Base-by-base conservation (phyloP, 2,329 filamentous ascomycete genomes). In the Penicillium glabrum region DNA sequence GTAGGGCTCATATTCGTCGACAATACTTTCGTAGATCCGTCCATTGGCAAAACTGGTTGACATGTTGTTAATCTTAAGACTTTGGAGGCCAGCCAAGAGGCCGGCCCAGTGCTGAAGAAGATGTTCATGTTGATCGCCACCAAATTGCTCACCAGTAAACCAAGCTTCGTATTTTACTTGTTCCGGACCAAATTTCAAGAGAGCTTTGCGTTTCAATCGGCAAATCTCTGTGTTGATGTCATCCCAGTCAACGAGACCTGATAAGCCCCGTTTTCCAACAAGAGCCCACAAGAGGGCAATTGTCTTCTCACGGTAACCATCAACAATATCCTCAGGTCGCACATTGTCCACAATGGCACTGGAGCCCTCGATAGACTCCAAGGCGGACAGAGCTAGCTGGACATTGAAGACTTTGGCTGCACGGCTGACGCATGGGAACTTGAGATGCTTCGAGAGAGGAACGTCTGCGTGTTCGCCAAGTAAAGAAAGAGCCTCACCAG, bases 271-370 rank as follows among this genome's bases (percentile, higher is more conserved):
- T 68, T 79, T 80, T 41, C 82, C 81, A 37, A 87, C 80, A 23
- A 88, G 73, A 3, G 77, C 76, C 85, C 85, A 87, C 5, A 89
- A 75, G 10, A 88, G 73, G 5, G 79, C 80, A 45, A 88, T 75
- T 0, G 85, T 88, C 69, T 84, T 87, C 64, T 88, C 85, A 9
- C 86, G 80, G 62, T 87, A 84, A 2, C 86, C 86, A 61, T 87
- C 80, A 7, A 88, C 83, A 46, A 88, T 81, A 53, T 88, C 83
- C 39, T 83, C 80, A 0, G 85, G 78, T 14, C 72, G 77, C 35
- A 86, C 72, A 33, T 76, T 74, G 23, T 72, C 69, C 6, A 78
- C 67, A 13, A 81, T 74, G 13, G 69, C 64, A 4, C 69, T 73
- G 13, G 79, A 70, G 2, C 78, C 77, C 11, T 68, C 69, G 8